A percentile compares a stretch with the other conserved stretches of the same genome.
Evolutionary conservation across 345 rosid species (phyloP).

Genomic region (Eucalyptus marginata): DNA sequence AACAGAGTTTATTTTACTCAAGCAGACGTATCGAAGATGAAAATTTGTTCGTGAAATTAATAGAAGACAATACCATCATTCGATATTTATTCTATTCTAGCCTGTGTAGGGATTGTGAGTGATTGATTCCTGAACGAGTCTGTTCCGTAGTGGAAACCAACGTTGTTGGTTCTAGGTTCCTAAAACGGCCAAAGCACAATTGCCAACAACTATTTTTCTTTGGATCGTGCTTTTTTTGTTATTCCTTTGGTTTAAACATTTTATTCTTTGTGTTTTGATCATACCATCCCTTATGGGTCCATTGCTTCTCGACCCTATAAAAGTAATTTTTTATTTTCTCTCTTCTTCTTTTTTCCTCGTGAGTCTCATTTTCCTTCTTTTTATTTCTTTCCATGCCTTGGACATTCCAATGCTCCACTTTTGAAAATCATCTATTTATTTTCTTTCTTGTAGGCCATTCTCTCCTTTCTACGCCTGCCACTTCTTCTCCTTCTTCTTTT

Average conservation of each 20-base stretch:
- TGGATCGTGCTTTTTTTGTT: rapidly evolving
- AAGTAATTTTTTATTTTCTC: too few species aligned
- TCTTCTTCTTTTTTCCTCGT: too few species aligned
- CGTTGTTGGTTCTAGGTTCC: background rate
- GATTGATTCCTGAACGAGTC: background rate
- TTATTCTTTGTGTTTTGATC: rapidly evolving
- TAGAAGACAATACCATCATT: background rate
- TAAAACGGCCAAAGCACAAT: too few species aligned
- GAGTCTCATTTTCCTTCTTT: rapidly evolving
- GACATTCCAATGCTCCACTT: rapidly evolving
- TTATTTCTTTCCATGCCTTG: too few species aligned
- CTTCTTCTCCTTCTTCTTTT: too few species aligned
- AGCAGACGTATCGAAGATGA: background rate
- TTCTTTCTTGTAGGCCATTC: too few species aligned
- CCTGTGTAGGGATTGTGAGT: background rate
- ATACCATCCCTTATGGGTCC: rapidly evolving
- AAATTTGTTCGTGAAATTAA: background rate
- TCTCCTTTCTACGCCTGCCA: too few species aligned
- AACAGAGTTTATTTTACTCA: background rate
- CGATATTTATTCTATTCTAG: background rate
- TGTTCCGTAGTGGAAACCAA: too few species aligned
- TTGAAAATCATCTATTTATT: too few species aligned
- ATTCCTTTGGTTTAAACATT: rapidly evolving
- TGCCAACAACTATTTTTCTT: background rate
- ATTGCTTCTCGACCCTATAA: too few species aligned